Conservation (phyloP, 1,284 basidiomycete genomes). For the Mycena sp. region DNA sequence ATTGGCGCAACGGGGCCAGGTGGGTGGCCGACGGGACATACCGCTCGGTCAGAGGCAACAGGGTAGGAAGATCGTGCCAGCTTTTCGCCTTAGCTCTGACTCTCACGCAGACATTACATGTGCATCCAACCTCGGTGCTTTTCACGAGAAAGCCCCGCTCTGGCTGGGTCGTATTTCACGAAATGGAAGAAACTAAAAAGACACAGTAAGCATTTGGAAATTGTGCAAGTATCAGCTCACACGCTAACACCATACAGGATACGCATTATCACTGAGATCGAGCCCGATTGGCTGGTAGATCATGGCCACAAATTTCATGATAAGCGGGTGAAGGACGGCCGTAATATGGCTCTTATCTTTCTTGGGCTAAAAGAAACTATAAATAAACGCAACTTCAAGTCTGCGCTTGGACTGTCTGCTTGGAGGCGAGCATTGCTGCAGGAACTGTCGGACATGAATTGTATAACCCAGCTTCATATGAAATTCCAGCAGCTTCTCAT, state of each 20-base stretch:
- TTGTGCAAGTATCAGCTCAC: neutral
- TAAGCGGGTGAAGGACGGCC: conserved; percentile 25
- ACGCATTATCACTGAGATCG: conserved; percentile 55
- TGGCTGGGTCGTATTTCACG: conserved; percentile 95
- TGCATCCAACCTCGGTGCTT: conserved; percentile 94
- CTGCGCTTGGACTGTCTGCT: neutral
- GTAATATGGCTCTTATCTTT: too few species aligned
- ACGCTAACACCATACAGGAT: conserved; percentile 42
- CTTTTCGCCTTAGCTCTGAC: neutral
- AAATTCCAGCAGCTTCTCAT: conserved; percentile 88
- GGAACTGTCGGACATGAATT: conserved; percentile 88
- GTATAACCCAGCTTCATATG: conserved; percentile 88
- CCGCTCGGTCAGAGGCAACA: conserved; percentile 82
- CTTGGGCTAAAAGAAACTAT: neutral
- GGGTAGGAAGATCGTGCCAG: conserved; percentile 56
- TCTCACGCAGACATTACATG: conserved; percentile 73
- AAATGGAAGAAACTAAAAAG: conserved; percentile 97
- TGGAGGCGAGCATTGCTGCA: conserved; percentile 71
- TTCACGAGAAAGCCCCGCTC: conserved; percentile 92
- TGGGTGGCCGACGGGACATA: conserved; percentile 93
- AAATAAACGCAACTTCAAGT: neutral
- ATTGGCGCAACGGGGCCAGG: conserved; percentile 93
- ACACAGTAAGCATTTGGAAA: conserved; percentile 68
- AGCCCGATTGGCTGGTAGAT: conserved; percentile 56
- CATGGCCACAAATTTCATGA: conserved; percentile 49